These are phyloP conservation scores for Glycyrrhiza uralensis DNA, from an alignment of 306 rosid species.

Conservation along the genomic window DNA sequence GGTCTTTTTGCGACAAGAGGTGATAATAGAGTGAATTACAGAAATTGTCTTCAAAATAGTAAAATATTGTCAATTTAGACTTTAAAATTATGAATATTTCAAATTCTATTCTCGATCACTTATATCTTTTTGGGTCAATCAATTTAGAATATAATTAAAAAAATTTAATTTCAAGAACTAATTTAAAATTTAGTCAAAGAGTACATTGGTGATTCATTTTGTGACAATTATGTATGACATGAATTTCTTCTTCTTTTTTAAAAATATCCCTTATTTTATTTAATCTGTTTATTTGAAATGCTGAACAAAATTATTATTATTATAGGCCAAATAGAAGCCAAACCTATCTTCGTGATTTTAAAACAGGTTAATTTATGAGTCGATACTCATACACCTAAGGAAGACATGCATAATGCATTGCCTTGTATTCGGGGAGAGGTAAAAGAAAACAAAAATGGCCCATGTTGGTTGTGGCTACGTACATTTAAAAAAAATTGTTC, in stretches of 20 bases:
- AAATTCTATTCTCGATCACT: too few species aligned
- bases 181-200: too few species aligned
- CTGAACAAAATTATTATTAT: neutral
- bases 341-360: neutral
- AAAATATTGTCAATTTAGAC: too few species aligned
- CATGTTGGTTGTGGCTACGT: conserved; percentile 20
- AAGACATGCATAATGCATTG: neutral
- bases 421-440: neutral
- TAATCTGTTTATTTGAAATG: neutral
- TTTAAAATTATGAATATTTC: too few species aligned
- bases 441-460: conserved; percentile 24
- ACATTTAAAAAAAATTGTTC: conserved; percentile 19
- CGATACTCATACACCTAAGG: neutral
- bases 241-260: neutral
- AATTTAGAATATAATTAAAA: too few species aligned
- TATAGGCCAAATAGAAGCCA: neutral
- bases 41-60: too few species aligned
- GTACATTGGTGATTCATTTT: too few species aligned
- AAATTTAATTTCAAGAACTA: too few species aligned
- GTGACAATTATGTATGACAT: neutral
- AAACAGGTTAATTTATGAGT: neutral
- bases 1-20: neutral
- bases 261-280: neutral
- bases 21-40: too few species aligned
- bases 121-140: too few species aligned